These are phyloP conservation scores for Ganoderma sinense DNA, from an alignment of 1,284 basidiomycete species.

Conservation along the genomic window DNA sequence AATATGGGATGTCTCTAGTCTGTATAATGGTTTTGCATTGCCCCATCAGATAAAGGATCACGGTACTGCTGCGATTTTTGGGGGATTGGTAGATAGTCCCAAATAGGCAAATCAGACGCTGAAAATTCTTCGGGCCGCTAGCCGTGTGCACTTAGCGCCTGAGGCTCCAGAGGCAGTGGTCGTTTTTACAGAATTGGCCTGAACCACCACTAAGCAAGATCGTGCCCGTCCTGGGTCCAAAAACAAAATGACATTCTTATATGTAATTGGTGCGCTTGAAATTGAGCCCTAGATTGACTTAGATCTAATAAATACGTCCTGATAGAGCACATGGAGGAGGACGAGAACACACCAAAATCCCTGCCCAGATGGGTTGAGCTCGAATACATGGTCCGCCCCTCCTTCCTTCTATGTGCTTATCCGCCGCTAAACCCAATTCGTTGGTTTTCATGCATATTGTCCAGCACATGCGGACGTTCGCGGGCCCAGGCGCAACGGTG, in stretches of 20 bases:
- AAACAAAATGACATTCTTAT: constrained; percentile 36
- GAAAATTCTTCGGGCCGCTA: not conserved
- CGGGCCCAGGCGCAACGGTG: constrained; percentile 70
- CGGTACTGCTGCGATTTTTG: too few species aligned
- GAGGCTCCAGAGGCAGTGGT: not conserved
- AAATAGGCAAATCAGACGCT: not conserved
- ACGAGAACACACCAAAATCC: constrained; percentile 75
- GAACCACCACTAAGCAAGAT: not conserved
- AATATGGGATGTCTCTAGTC: too few species aligned
- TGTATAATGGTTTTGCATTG: too few species aligned
- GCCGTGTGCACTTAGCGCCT: not conserved
- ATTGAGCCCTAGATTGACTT: too few species aligned
- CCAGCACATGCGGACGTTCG: constrained; percentile 88
- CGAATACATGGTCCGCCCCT: constrained; percentile 63
- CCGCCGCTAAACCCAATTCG: not conserved
- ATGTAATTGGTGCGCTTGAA: constrained; percentile 46
- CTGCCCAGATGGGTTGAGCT: constrained; percentile 91
- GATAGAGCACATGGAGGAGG: constrained; percentile 95
- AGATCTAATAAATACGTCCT: not conserved
- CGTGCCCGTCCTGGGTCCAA: not conserved
- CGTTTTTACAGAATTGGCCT: not conserved
- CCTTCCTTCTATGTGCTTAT: too few species aligned
- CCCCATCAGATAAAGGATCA: too few species aligned
- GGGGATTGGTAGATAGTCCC: not conserved
- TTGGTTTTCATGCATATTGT: constrained; percentile 70